Base-by-base conservation (phyloP, 176 grass and related monocot species). In the Elymus sibiricus region DNA sequence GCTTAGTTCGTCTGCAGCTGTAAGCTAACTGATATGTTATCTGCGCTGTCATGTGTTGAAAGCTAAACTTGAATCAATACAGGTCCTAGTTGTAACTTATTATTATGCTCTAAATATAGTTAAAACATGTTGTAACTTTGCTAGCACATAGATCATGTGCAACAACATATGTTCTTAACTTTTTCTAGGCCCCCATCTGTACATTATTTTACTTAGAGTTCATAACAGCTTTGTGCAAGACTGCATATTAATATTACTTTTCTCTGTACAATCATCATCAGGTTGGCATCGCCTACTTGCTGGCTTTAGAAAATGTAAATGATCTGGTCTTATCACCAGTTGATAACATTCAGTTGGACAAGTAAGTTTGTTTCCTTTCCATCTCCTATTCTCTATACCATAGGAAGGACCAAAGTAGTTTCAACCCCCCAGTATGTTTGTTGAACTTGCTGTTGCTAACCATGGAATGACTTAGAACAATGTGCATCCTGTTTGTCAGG, bases 1-100 rank as follows among this genome's bases (percentile, higher is more conserved):
- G 59, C 93, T 98, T 85, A 98, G 96, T 79, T 98, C 96, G 43
- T 98, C 96, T 75, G 96, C 93, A 68, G 93, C 96, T 87, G 96
- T 98, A 98, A 92, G 86, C 67, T 78, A 46, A 74, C 26, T 49
- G 46, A 60, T 74, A 28, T 71, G 21, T 51, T 73, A 64, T 71
- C 19, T 74, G 26, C 44, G 21, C 14, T 79, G 22, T 78, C 22
- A 13, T 72, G 13, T 53, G 51, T 40, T 74, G 17, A 29, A 89
- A 73, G 24, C 6, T 82, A 24, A 11, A 32, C 63, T 42, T 62
- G 24, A 55, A 78, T 69, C 40, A 53, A 12, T 62, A 12, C 17
- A 64, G n/a, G 9, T 80, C 31, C 17, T 80, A 25, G 22, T 7
- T 6, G 0, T 76, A 60, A 62, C 27, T 46, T 17, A 5, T 11